Evolutionary conservation across 345 rosid genomes (phyloP).

Genomic region (Populus ilicifolia): DNA sequence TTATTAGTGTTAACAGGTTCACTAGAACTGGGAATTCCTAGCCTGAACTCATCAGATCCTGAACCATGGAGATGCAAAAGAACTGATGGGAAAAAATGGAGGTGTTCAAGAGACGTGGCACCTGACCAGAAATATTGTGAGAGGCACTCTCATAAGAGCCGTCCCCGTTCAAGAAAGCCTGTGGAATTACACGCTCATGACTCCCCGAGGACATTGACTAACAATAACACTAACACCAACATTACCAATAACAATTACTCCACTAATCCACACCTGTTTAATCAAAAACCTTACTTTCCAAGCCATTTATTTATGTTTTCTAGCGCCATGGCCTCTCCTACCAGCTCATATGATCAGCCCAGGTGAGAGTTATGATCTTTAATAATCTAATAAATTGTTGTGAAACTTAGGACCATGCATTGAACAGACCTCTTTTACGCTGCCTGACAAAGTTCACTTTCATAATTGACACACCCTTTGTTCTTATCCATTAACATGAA

Average conservation of each 20-base stretch:
- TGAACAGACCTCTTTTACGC: background rate
- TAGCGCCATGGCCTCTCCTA: conserved; percentile 19
- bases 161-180: conserved; percentile 93
- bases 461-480: background rate
- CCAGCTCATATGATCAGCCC: conserved; percentile 43
- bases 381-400: background rate
- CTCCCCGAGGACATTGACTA: background rate
- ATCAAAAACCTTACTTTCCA: conserved; percentile 28
- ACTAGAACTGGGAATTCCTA: conserved; percentile 18
- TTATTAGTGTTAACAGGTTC: conserved; percentile 5
- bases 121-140: conserved; percentile 73
- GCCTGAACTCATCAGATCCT: conserved; percentile 32
- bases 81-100: conserved; percentile 81
- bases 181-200: conserved; percentile 51
- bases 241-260: conserved; percentile 6
- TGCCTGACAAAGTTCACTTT: background rate
- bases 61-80: conserved; percentile 77
- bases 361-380: conserved; percentile 33
- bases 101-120: conserved; percentile 68
- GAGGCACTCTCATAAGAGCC: conserved; percentile 67
- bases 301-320: conserved; percentile 27
- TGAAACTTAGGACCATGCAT: background rate
- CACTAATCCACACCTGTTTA: conserved; percentile 8
- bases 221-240: conserved; percentile 12
- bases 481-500: background rate